Percentiles rank a stretch among this genome's conserved stretches.
Evolutionary conservation across 2,329 filamentous ascomycete genomes (phyloP).

Genomic region (Xylariaceae sp.): DNA sequence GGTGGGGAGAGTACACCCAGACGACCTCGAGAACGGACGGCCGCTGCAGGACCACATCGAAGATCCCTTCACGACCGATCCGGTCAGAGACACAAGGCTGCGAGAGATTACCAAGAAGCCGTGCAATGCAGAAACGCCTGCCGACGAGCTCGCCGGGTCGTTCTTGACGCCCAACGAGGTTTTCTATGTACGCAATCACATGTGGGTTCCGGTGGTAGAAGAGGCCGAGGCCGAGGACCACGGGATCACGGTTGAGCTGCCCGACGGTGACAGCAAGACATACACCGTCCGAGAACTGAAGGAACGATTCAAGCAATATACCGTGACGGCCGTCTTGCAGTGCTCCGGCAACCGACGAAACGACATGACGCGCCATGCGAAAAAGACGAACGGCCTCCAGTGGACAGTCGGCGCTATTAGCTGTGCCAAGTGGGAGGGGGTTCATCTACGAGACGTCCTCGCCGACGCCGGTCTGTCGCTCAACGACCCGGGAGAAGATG

Average conservation of each 20-base stretch:
- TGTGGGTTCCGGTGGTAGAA: slow-evolving; percentile 48
- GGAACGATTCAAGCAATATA: slow-evolving; percentile 45
- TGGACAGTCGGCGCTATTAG: slow-evolving; percentile 52
- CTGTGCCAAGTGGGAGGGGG: slow-evolving; percentile 51
- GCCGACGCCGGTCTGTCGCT: slow-evolving; percentile 42
- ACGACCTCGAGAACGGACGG: slow-evolving; percentile 61
- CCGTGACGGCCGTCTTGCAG: slow-evolving; percentile 49
- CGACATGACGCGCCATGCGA: slow-evolving; percentile 47
- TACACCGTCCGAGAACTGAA: slow-evolving; percentile 49
- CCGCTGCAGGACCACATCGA: slow-evolving; percentile 58
- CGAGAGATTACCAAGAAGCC: slow-evolving; percentile 46
- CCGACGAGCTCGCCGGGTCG: slow-evolving; percentile 41
- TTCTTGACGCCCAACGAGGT: slow-evolving; percentile 48
- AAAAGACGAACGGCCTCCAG: slow-evolving; percentile 49
- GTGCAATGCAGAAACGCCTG: slow-evolving; percentile 54
- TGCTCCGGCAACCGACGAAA: slow-evolving; percentile 52
- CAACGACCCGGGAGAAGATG: slow-evolving; percentile 34
- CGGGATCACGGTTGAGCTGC: slow-evolving; percentile 45
- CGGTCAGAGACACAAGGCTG: slow-evolving; percentile 45
- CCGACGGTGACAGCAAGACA: slow-evolving; percentile 43
- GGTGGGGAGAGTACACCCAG: slow-evolving; percentile 62
- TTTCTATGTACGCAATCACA: slow-evolving; percentile 53
- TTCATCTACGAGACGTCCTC: slow-evolving; percentile 48
- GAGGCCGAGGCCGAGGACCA: slow-evolving; percentile 40
- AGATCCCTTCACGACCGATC: slow-evolving; percentile 55